Base-by-base conservation (phyloP, 1,139 yeast species). In the Candida sanyaensis region DNA sequence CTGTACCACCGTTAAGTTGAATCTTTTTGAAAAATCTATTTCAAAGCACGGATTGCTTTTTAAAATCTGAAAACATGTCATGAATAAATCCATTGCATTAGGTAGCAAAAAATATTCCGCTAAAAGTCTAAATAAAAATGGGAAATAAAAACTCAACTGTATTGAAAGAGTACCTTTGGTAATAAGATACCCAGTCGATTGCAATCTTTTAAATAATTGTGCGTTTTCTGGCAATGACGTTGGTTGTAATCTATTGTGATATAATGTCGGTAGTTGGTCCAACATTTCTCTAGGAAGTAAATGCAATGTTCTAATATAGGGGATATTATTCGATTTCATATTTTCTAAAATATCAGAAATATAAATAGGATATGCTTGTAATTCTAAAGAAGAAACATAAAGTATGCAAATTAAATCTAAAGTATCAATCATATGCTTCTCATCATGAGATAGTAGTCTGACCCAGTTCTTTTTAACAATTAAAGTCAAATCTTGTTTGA, bases 401-500 rank as follows among this genome's bases (percentile, higher is more conserved):
- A 77, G 57, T 1, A 78, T 49, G 11, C 67, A 58, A 7, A 75
- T 52, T 13, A 68, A 47, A 53, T 77, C 80, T 21, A 66, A 47
- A 1, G 52, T 28, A 41, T 54, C 54, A 6, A 52, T 12, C 31
- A 44, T 48, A 31, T 34, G 41, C 30, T 40, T 42, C 27, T 44
- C 56, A 12, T 54, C 56, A 29, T 27, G 10, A n/a, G 47, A 28
- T 43, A 52, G 29, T 5, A 49, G 28, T 17, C 39, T 29, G 8
- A 71, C 62, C 89, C 90, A 85, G 50, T 81, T 64, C 4, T 71
- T 63, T 56, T 78, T 78, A 1, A 81, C 83, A 4, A 73, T 62
- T 1, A 58, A 56, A 45, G 68, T 74, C 21, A 81, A 69, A 8
- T 68, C 69, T 5, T 55, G 50, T 2, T 76, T 69, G 9, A 77